Percentiles rank a stretch among this genome's conserved stretches.
Conservation (phyloP, 2,329 filamentous ascomycete species). For the Exophiala alcalophila region DNA sequence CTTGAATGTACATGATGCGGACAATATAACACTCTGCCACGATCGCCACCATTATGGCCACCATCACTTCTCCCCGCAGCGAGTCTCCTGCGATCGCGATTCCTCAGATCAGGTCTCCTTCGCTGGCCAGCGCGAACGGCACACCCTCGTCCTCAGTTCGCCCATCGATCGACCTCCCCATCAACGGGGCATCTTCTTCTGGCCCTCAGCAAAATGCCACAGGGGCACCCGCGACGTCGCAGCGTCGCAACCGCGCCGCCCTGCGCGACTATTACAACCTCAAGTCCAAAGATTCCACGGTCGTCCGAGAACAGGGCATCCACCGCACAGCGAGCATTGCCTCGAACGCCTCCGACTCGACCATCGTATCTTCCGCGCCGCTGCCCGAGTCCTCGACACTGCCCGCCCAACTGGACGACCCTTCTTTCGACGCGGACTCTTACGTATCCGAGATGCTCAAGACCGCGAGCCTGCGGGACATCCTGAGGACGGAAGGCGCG, state of each 20-base stretch:
- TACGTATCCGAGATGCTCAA: slow-evolving; percentile 46
- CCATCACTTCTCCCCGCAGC: slow-evolving; percentile 12
- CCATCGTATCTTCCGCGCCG: slow-evolving; percentile 39
- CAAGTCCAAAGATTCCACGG: slow-evolving; percentile 45
- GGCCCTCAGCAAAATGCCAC: slow-evolving; percentile 38
- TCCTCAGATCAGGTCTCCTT: slow-evolving; percentile 39
- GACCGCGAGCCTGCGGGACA: slow-evolving; percentile 42
- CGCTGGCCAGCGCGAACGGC: slow-evolving; percentile 42
- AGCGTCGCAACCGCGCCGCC: slow-evolving; percentile 73
- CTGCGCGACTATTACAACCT: slow-evolving; percentile 95
- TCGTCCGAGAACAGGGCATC: slow-evolving; percentile 23
- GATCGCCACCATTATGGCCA: slow-evolving; percentile 8
- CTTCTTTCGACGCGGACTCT: slow-evolving; percentile 68
- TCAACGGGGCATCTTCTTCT: slow-evolving; percentile 37
- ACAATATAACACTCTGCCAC: too few species aligned
- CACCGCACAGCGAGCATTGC: slow-evolving; percentile 32
- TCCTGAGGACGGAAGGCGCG: slow-evolving; percentile 45
- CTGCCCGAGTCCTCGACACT: slow-evolving; percentile 40
- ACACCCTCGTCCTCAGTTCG: slow-evolving; percentile 74
- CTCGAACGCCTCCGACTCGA: slow-evolving; percentile 37
- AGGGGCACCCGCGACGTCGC: slow-evolving; percentile 61
- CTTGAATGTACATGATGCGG: too few species aligned
- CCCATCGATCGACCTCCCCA: slow-evolving; percentile 65
- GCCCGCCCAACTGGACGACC: slow-evolving; percentile 63
- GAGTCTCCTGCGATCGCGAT: slow-evolving; percentile 17